Evolutionary conservation across 2,329 filamentous ascomycete species (phyloP).

Genomic region (Phoma herbarum): DNA sequence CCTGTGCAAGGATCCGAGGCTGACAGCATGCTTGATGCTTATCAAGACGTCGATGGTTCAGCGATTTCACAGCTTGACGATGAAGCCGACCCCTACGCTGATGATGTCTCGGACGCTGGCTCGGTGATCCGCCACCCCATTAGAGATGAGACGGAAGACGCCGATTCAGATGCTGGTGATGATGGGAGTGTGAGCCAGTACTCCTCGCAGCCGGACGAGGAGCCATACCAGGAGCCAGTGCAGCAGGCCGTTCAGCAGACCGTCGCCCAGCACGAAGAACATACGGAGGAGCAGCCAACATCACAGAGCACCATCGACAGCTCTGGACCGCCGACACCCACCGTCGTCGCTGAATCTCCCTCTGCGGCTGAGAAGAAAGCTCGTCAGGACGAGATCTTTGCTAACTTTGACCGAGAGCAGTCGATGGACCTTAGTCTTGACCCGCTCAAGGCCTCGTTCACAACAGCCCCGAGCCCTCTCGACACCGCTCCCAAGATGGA

Average conservation of each 20-base stretch:
- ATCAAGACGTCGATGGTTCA: constrained; percentile 70
- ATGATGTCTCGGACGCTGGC: constrained; percentile 56
- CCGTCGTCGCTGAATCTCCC: constrained; percentile 41
- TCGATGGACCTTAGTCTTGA: constrained; percentile 65
- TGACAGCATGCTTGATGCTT: constrained; percentile 63
- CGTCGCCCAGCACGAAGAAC: constrained; percentile 1
- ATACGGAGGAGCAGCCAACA: constrained; percentile 44
- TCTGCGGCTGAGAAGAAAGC: constrained; percentile 41
- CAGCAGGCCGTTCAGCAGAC: not conserved
- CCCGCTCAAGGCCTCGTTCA: constrained; percentile 60
- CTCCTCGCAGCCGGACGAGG: constrained; percentile 56
- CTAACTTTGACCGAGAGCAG: constrained; percentile 57
- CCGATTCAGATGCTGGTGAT: constrained; percentile 57
- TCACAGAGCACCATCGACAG: constrained; percentile 50
- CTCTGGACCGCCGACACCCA: constrained; percentile 58
- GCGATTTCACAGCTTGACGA: constrained; percentile 55
- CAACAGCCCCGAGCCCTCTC: constrained; percentile 40
- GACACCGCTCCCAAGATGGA: constrained; percentile 50
- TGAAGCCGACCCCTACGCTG: constrained; percentile 25
- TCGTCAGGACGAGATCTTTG: constrained; percentile 56
- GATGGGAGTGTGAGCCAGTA: constrained; percentile 63
- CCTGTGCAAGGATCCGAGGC: constrained; percentile 4
- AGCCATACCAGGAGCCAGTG: constrained; percentile 15
- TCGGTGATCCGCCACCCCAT: constrained; percentile 65
- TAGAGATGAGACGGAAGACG: constrained; percentile 41